Evolutionary conservation across 192 early-diverging fungal genomes (phyloP).

Genomic region (Podila clonocystis): DNA sequence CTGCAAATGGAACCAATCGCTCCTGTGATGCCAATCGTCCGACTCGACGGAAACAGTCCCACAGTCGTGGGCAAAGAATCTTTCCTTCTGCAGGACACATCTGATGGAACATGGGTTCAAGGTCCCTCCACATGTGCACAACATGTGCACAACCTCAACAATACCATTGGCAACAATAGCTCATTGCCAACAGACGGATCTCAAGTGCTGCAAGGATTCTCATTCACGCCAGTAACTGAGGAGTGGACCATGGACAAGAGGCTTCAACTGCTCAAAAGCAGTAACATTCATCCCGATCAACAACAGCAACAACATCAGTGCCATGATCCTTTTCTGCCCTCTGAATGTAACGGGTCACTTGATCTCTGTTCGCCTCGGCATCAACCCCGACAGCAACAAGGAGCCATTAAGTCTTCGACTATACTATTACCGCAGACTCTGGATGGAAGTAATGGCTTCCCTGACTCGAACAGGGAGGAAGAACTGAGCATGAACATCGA

Average conservation of each 20-base stretch:
- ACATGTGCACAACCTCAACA: too few species aligned
- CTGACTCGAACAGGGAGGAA: slow-evolving; percentile 7
- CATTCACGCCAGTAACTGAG: background rate
- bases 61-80: background rate
- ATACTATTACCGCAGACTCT: background rate
- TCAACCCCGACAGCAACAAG: background rate
- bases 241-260: background rate
- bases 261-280: background rate
- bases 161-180: too few species aligned
- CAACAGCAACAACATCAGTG: slow-evolving; percentile 6
- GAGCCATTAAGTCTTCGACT: too few species aligned
- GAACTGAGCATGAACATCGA: slow-evolving; percentile 20
- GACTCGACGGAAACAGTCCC: background rate
- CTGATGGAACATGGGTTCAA: too few species aligned
- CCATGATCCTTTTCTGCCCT: slow-evolving; percentile 1
- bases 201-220: background rate
- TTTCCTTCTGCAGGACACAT: too few species aligned
- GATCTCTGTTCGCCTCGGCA: background rate
- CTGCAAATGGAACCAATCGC: background rate
- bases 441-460: background rate
- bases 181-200: too few species aligned
- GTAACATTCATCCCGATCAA: background rate
- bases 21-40: background rate
- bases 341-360: background rate
- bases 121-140: too few species aligned